phyloP scores from a whole-genome alignment of 768 basidiomycete species.

The Boletus coccyginus region DNA sequence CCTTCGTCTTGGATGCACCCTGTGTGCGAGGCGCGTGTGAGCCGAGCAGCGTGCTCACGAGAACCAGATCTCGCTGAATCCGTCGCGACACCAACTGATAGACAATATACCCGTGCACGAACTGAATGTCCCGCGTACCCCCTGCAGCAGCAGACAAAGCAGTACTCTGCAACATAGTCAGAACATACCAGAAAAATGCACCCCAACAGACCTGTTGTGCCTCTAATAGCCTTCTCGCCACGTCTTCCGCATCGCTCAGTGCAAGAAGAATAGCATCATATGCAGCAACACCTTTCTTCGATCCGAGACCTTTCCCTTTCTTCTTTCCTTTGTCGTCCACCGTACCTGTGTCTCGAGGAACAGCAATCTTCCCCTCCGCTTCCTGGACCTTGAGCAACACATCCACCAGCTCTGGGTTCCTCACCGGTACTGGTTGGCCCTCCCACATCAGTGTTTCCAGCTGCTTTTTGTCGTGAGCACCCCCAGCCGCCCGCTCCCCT shows the following conservation, averaged over 20 bases:
- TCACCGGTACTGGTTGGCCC: slow-evolving; percentile 75
- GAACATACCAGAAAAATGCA: background rate
- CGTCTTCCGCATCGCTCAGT: slow-evolving; percentile 86
- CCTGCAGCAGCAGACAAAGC: slow-evolving; percentile 35
- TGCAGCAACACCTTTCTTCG: slow-evolving; percentile 77
- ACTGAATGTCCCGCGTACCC: slow-evolving; percentile 70
- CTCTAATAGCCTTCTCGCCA: slow-evolving; percentile 76
- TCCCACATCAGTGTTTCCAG: slow-evolving; percentile 73
- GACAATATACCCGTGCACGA: slow-evolving; percentile 83
- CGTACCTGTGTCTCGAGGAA: slow-evolving; percentile 30
- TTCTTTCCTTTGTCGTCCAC: slow-evolving; percentile 31
- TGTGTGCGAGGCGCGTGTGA: slow-evolving; percentile 36
- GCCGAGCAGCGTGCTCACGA: slow-evolving; percentile 62
- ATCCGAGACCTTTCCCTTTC: slow-evolving; percentile 40
- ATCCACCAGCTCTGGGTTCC: slow-evolving; percentile 89
- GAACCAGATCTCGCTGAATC: slow-evolving; percentile 83
- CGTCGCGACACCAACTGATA: slow-evolving; percentile 86
- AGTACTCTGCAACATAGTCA: slow-evolving; percentile 36
- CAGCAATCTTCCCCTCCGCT: slow-evolving; percentile 59
- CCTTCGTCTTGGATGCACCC: slow-evolving; percentile 32
- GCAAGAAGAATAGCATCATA: slow-evolving; percentile 85
- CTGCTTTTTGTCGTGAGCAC: slow-evolving; percentile 46
- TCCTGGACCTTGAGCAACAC: slow-evolving; percentile 81
- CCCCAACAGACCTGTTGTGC: slow-evolving; percentile 66
- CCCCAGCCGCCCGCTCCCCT: slow-evolving; percentile 37